Percentiles rank a stretch among this genome's conserved stretches.
phyloP scores from a whole-genome alignment of 345 rosid genomes.

The Corchorus capsularis region DNA sequence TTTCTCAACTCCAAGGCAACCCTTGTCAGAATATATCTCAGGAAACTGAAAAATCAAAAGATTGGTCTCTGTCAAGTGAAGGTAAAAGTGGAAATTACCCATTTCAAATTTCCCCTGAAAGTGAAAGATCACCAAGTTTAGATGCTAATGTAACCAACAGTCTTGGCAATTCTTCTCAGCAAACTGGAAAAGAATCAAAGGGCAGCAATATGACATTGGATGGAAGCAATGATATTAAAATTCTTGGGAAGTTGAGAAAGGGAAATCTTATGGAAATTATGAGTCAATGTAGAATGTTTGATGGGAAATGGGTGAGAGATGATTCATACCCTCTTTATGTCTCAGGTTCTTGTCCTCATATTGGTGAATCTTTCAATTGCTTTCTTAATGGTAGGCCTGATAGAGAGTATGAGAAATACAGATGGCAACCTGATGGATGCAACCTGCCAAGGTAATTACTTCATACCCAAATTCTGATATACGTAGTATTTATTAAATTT shows the following conservation, averaged over 20 bases:
- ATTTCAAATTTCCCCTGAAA: constrained; percentile 3
- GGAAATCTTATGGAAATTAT: constrained; percentile 19
- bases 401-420: constrained; percentile 34
- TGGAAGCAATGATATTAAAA: neutral
- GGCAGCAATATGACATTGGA: neutral
- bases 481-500: too few relatives aligned
- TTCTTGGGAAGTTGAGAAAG: constrained; percentile 8
- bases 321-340: constrained; percentile 39
- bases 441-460: constrained; percentile 41
- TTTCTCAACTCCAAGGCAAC: constrained; percentile 13
- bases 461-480: neutral
- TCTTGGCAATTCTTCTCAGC: neutral
- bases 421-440: constrained; percentile 51
- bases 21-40: constrained; percentile 1
- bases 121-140: constrained; percentile 6
- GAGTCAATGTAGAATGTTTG: constrained; percentile 41
- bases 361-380: constrained; percentile 51
- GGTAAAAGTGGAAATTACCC: neutral
- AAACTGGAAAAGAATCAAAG: neutral
- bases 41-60: constrained; percentile 18
- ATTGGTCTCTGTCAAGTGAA: constrained; percentile 15
- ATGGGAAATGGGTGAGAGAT: constrained; percentile 50
- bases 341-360: constrained; percentile 43
- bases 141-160: neutral
- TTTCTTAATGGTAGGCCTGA: constrained; percentile 46